Conservation (phyloP, 2,329 filamentous ascomycete genomes). For the Exophiala mesophila region DNA sequence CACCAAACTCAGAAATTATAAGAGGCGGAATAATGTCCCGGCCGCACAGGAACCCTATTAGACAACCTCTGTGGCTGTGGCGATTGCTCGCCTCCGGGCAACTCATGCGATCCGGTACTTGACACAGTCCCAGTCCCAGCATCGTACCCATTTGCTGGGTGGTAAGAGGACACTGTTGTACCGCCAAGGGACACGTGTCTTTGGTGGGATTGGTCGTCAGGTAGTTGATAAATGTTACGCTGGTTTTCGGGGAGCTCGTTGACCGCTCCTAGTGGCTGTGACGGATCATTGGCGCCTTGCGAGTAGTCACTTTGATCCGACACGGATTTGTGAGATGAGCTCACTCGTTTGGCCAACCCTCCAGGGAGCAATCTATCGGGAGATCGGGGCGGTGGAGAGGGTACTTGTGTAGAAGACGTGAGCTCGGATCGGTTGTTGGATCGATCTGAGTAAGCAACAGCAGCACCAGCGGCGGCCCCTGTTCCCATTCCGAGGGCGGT, state of each 20-base stretch:
- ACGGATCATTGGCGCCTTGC: slow-evolving; percentile 2
- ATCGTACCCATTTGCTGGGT: slow-evolving; percentile 8
- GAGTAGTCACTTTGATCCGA: slow-evolving; percentile 23
- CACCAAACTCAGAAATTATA: slow-evolving; percentile 20
- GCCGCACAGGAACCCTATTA: slow-evolving; percentile 16
- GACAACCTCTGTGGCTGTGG: slow-evolving; percentile 16
- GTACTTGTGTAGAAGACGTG: slow-evolving; percentile 16
- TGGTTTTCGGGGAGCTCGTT: slow-evolving; percentile 14
- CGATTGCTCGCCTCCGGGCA: slow-evolving; percentile 9
- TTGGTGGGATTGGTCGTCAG: slow-evolving; percentile 1
- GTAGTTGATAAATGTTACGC: slow-evolving; percentile 1
- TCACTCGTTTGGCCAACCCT: slow-evolving; percentile 8
- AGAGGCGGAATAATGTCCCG: slow-evolving; percentile 17
- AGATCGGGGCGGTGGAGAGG: slow-evolving; percentile 18
- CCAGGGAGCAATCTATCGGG: slow-evolving; percentile 18
- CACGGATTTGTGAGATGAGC: slow-evolving; percentile 15
- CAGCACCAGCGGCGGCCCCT: slow-evolving; percentile 15
- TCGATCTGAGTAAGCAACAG: slow-evolving; percentile 15
- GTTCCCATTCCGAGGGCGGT: slow-evolving; percentile 10
- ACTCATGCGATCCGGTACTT: slow-evolving; percentile 15
- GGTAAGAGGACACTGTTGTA: not conserved
- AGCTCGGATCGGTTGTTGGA: slow-evolving; percentile 23
- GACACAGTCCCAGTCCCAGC: slow-evolving; percentile 8
- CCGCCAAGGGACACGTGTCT: slow-evolving; percentile 7
- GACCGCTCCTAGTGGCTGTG: slow-evolving; percentile 3